Base-by-base conservation (phyloP, 73 alveolate species). In the Stentor coeruleus region DNA sequence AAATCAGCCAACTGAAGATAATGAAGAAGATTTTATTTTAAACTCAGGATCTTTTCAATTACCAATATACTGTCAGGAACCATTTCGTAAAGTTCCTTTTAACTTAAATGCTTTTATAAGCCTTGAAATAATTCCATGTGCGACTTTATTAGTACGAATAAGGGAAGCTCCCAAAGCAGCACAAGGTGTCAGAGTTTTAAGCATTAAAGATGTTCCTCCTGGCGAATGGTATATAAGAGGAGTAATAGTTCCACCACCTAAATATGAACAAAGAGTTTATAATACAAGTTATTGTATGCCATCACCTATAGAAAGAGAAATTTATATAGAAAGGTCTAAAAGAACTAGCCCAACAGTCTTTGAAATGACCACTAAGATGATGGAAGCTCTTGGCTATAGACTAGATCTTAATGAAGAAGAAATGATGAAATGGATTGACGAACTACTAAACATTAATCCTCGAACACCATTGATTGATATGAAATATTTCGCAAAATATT, bases 1-100 rank as follows among this genome's bases (percentile, higher is more conserved):
- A 76, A 74, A 66, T 76, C 89, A 92, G 38, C 91, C 94, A 3
- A 86, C 90, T 2, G 88, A 92, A 59, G 77, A 84, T 0, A 81
- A 91, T 30, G 97, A 91, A 33, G 85, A 89, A 82, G 94, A 89
- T 49, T 89, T 92, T 38, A 74, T 92, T 0, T 80, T 94, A 2
- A 72, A 85, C 79, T 92, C 91, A 49, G 98, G 98, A 3, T 31
- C 33, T 39, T 94, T 87, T 76, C 83, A 94, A 77, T 33, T 94
- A 3, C 98, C 97, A 39, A 82, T 94, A 0, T 92, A 59, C 81
- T 90, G 94, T 26, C 84, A 94, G 84, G 94, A 89, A 38, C 98
- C 98, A 2, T 81, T 90, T 20, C 84, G 84, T 38, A 82, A 80
- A 28, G 88, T 89, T 33, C 96, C 96, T 4, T 89, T 94, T 57